Evolutionary conservation across 73 alveolate species (phyloP).

Genomic region (Paramecium octaurelia): DNA sequence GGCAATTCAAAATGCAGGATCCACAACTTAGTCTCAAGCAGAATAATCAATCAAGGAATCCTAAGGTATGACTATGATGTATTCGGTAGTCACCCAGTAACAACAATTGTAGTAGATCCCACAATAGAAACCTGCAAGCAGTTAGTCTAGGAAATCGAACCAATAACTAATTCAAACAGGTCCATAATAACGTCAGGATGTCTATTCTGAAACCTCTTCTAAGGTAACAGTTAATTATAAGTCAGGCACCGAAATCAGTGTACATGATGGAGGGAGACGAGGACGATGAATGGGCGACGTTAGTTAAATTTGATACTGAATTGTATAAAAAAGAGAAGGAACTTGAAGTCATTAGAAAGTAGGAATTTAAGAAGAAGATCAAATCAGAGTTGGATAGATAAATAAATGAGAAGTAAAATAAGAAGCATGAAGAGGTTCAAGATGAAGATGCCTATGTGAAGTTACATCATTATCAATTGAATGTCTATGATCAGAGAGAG

Average conservation of each 20-base stretch:
- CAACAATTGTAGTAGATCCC: not conserved
- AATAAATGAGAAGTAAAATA: slow-evolving; percentile 31
- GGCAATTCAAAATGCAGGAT: slow-evolving; percentile 22
- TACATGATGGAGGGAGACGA: slow-evolving; percentile 64
- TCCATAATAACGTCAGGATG: not conserved
- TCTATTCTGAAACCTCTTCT: slow-evolving; percentile 3
- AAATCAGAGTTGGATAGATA: slow-evolving; percentile 59
- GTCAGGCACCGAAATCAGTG: slow-evolving; percentile 60
- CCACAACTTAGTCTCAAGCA: not conserved
- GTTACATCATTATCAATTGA: slow-evolving; percentile 43
- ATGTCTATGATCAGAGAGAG: slow-evolving; percentile 59
- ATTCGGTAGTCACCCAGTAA: not conserved
- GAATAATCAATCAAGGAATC: not conserved
- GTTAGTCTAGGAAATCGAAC: not conserved
- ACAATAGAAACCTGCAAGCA: not conserved
- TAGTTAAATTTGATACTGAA: slow-evolving; percentile 64
- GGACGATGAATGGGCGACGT: slow-evolving; percentile 66
- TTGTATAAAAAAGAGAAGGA: slow-evolving; percentile 57
- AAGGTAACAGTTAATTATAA: not conserved
- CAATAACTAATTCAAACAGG: not conserved
- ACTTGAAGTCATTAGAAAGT: slow-evolving; percentile 42
- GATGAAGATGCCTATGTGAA: slow-evolving; percentile 63
- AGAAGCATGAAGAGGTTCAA: slow-evolving; percentile 13
- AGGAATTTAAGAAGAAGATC: slow-evolving; percentile 60
- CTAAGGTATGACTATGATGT: not conserved